phyloP scores from a whole-genome alignment of 768 basidiomycete species.

The Collybia mongolica region DNA sequence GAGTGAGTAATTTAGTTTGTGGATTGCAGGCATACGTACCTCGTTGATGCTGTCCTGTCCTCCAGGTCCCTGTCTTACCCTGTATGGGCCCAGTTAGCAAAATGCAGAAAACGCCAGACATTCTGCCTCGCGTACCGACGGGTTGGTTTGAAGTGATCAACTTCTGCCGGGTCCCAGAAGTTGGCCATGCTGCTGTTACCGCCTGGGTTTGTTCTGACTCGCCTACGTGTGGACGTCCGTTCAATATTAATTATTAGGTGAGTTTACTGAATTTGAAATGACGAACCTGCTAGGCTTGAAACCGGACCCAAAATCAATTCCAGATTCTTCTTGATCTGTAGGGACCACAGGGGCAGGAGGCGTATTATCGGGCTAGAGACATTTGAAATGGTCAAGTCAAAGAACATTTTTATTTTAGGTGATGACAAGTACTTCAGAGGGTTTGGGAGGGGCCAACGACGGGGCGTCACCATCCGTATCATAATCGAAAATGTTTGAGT shows the following conservation, averaged over 20 bases:
- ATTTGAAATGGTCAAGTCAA: no score
- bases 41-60: slow-evolving; percentile 58
- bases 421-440: neutral
- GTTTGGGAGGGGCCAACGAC: slow-evolving; percentile 49
- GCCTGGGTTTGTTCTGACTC: slow-evolving; percentile 43
- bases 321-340: slow-evolving; percentile 26
- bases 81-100: slow-evolving; percentile 19
- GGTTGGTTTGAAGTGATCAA: slow-evolving; percentile 62
- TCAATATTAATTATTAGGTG: neutral
- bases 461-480: slow-evolving; percentile 56
- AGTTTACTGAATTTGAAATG: neutral
- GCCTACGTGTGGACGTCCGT: slow-evolving; percentile 22
- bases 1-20: neutral
- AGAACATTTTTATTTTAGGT: neutral
- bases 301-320: slow-evolving; percentile 32
- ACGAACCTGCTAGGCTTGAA: slow-evolving; percentile 53
- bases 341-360: slow-evolving; percentile 1
- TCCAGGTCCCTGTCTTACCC: slow-evolving; percentile 68
- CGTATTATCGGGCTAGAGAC: neutral
- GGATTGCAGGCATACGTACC: slow-evolving; percentile 22
- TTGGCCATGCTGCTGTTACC: slow-evolving; percentile 40
- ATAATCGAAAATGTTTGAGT: slow-evolving; percentile 49
- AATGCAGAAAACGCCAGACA: neutral
- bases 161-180: slow-evolving; percentile 47
- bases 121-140: slow-evolving; percentile 45